Conservation (phyloP, 208 protist species). For the Acanthamoeba lenticulata region DNA sequence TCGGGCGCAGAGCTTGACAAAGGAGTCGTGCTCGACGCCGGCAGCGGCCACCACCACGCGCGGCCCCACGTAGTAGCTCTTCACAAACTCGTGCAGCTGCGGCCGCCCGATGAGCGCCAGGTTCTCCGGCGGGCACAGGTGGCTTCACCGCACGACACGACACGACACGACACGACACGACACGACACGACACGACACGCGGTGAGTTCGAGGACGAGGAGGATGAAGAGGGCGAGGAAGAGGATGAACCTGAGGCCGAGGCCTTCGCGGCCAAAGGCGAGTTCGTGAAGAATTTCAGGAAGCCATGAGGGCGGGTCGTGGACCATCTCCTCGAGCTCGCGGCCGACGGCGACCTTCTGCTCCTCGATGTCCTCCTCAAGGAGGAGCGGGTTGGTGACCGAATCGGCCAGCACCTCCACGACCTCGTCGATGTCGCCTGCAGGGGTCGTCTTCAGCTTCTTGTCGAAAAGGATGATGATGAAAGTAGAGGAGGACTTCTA, state of each 20-base stretch:
- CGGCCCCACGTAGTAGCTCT: constrained; percentile 40
- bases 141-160: background rate
- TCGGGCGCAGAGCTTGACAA: constrained; percentile 67
- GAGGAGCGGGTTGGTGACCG: constrained; percentile 31
- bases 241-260: constrained; percentile 37
- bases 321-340: constrained; percentile 32
- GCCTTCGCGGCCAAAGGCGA: background rate
- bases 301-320: constrained; percentile 21
- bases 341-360: background rate
- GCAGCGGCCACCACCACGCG: constrained; percentile 75
- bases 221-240: background rate
- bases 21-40: constrained; percentile 77
- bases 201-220: background rate
- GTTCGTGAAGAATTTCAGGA: constrained; percentile 49
- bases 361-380: constrained; percentile 59
- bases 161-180: too few species aligned
- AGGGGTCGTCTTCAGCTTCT: background rate
- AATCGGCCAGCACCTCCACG: constrained; percentile 67
- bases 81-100: constrained; percentile 61
- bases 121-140: background rate
- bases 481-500: background rate
- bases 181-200: too few species aligned
- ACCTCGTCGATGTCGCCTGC: background rate
- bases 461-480: background rate
- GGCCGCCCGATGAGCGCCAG: constrained; percentile 38